Evolutionary conservation across 2,329 filamentous ascomycete genomes (phyloP).

Genomic region (Calonectria pseudoturangicola): DNA sequence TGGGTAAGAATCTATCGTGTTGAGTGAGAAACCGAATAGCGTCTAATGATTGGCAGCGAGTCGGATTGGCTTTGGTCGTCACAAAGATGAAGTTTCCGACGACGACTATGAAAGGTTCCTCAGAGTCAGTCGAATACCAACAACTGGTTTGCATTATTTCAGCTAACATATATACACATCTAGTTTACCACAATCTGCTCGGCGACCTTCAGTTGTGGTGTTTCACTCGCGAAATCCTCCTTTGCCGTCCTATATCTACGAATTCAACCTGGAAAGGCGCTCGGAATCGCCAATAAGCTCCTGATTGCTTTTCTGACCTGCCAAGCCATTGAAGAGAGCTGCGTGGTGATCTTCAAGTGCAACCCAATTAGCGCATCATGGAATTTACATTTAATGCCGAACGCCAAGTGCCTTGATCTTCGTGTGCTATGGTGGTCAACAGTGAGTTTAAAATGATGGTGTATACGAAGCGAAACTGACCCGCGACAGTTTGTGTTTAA

Average conservation of each 20-base stretch:
- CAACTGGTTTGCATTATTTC: background rate
- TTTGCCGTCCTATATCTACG: slow-evolving; percentile 58
- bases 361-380: slow-evolving; percentile 55
- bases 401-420: slow-evolving; percentile 54
- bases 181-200: slow-evolving; percentile 52
- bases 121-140: slow-evolving; percentile 11
- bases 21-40: background rate
- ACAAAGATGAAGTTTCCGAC: slow-evolving; percentile 9
- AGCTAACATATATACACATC: background rate
- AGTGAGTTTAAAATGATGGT: slow-evolving; percentile 46
- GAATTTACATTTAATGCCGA: slow-evolving; percentile 40
- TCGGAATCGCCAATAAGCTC: slow-evolving; percentile 55
- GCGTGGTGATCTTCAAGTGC: slow-evolving; percentile 56
- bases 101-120: slow-evolving; percentile 40
- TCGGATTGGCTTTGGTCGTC: slow-evolving; percentile 39
- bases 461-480: background rate
- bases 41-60: slow-evolving; percentile 37
- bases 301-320: slow-evolving; percentile 54
- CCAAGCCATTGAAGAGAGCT: slow-evolving; percentile 57
- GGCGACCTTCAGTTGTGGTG: slow-evolving; percentile 55
- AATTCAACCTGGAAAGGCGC: slow-evolving; percentile 53
- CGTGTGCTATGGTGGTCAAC: slow-evolving; percentile 58
- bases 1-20: slow-evolving; percentile 30
- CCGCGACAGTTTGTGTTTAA: slow-evolving; percentile 57
- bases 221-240: slow-evolving; percentile 56